phyloP scores from a whole-genome alignment of 2,329 filamentous ascomycete genomes.

The Aulographum hederae region DNA sequence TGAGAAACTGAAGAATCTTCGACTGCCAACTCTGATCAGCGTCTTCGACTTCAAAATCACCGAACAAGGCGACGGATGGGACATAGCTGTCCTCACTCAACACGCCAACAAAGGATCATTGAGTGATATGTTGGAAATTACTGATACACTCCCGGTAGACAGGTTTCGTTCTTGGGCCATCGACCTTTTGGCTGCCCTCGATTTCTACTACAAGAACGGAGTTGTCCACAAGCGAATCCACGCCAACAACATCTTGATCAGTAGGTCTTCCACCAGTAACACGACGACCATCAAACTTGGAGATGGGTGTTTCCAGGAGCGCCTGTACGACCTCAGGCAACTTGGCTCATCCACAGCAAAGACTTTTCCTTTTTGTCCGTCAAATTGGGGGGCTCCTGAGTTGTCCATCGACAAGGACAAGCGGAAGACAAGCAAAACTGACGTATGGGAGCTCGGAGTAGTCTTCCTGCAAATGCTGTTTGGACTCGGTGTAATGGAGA shows the following conservation, averaged over 20 bases:
- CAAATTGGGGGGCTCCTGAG: slow-evolving; percentile 59
- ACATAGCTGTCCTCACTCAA: slow-evolving; percentile 56
- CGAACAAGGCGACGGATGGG: slow-evolving; percentile 38
- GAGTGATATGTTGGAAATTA: slow-evolving; percentile 62
- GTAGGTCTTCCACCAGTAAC: slow-evolving; percentile 48
- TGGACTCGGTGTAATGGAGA: slow-evolving; percentile 56
- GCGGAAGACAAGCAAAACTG: slow-evolving; percentile 50
- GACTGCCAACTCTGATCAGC: slow-evolving; percentile 51
- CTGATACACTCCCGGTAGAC: slow-evolving; percentile 52
- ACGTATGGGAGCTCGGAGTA: slow-evolving; percentile 89
- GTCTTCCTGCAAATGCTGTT: slow-evolving; percentile 90
- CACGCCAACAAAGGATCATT: slow-evolving; percentile 69
- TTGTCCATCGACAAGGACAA: slow-evolving; percentile 41
- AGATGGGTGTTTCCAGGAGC: slow-evolving; percentile 52
- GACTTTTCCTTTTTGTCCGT: background rate
- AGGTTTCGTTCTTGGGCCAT: slow-evolving; percentile 82
- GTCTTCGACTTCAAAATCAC: slow-evolving; percentile 68
- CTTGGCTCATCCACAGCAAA: slow-evolving; percentile 30
- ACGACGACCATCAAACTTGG: slow-evolving; percentile 53
- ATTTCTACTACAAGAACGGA: slow-evolving; percentile 71
- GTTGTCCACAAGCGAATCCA: slow-evolving; percentile 74
- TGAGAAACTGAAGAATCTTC: slow-evolving; percentile 54
- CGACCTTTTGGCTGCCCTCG: slow-evolving; percentile 73
- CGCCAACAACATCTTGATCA: slow-evolving; percentile 60
- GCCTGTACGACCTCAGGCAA: slow-evolving; percentile 43